These are phyloP conservation scores for Helicostylum pulchrum DNA, from an alignment of 192 early-diverging fungal genomes.

Conservation along the genomic window DNA sequence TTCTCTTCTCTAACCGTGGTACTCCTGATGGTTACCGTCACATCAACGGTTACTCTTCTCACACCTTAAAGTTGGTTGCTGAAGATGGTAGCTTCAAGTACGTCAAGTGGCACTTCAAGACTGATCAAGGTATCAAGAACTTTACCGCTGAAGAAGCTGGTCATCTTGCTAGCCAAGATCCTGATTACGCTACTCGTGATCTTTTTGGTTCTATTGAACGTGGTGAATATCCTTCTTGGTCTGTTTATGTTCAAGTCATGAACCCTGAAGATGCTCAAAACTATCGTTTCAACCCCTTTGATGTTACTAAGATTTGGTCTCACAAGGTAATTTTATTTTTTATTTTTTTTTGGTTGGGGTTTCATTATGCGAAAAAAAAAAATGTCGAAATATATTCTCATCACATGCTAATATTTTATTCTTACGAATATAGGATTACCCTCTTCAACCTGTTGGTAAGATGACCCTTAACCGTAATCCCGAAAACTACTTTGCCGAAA, in stretches of 20 bases:
- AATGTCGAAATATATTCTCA: constrained; percentile 13
- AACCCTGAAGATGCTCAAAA: constrained; percentile 66
- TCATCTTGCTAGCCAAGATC: constrained; percentile 56
- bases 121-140: constrained; percentile 78
- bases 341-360: background rate
- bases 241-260: constrained; percentile 72
- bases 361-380: no score
- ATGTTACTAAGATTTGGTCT: constrained; percentile 82
- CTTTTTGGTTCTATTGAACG: constrained; percentile 69
- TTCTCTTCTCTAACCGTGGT: constrained; percentile 81
- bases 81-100: constrained; percentile 62
- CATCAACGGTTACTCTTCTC: constrained; percentile 82
- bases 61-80: constrained; percentile 73
- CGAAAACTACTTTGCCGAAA: constrained; percentile 84
- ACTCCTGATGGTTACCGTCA: constrained; percentile 77
- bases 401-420: constrained; percentile 6
- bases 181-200: constrained; percentile 75
- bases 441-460: constrained; percentile 72
- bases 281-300: constrained; percentile 74
- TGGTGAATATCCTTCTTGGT: constrained; percentile 71
- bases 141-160: constrained; percentile 59
- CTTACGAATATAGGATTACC: constrained; percentile 61
- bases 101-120: constrained; percentile 87
- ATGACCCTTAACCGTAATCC: constrained; percentile 80
- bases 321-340: constrained; percentile 50